Base-by-base conservation (phyloP, 495 filamentous ascomycete species). In the Annulohypoxylon stygium region DNA sequence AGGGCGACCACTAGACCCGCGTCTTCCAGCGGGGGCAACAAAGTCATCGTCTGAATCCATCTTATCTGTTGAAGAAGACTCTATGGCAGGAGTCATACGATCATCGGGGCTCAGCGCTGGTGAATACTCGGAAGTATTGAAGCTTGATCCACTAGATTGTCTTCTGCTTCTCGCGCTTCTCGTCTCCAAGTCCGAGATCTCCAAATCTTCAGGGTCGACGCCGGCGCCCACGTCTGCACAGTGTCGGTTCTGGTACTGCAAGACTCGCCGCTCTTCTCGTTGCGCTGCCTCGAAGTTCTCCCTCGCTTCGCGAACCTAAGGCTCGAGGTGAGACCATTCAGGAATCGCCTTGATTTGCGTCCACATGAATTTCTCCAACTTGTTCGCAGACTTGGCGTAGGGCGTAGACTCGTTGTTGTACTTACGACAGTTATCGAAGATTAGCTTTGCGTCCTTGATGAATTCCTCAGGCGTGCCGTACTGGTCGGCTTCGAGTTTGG, bases 311-410 rank as follows among this genome's bases (percentile, higher is more conserved):
- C 72, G 62, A 54, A 55, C 59, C 82, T 84, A 84, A 54, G 82
- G 80, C 77, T 84, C 84, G 45, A 86, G 84, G 73, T 89, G 86
- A n/a, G 92, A 95, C 96, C 97, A 99, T 86, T 99, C 96, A 9
- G 96, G 96, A 62, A 98, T 93, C 66, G 92, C 91, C 75, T 92
- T 91, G 75, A 99, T 92, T 84, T 97, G 94, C 67, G 87, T 84
- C 90, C 92, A 98, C 96, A 99, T 97, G 78, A 90, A 97, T 81
- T 96, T 98, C 83, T 99, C 96, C 45, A 99, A 82, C 82, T 95
- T 96, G 81, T 93, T 97, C 23, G 96, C 96, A 63, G 91, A 93
- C 83, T 99, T 99, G 30, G 94, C 93, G 81, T 99, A 99, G 2
- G 93, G 90, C 4, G 95, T 98, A 26, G 83, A 97, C 84, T 98